A percentile compares a stretch with the other conserved stretches of the same genome.
Evolutionary conservation across 306 rosid genomes (phyloP).

Genomic region (Cyclanthera cordifolia): DNA sequence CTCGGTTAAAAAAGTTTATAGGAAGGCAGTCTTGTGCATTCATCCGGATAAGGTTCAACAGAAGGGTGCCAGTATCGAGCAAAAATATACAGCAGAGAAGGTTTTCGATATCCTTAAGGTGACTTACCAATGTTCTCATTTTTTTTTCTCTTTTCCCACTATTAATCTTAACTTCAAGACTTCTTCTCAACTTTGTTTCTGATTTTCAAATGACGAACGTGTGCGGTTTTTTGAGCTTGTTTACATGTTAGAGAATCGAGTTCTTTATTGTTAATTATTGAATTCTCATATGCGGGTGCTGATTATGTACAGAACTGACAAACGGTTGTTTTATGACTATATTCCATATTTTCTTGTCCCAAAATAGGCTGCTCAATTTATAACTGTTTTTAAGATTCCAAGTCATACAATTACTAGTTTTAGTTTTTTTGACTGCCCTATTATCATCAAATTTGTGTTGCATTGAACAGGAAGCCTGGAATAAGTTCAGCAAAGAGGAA

Average conservation of each 20-base stretch:
- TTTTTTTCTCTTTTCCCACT: background rate
- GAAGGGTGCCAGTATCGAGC: slow-evolving; percentile 65
- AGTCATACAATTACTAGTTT: background rate
- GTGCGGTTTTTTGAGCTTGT: background rate
- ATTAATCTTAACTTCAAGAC: background rate
- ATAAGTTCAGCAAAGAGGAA: slow-evolving; percentile 65
- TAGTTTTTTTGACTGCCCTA: background rate
- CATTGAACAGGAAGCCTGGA: slow-evolving; percentile 76
- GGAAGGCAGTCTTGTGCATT: slow-evolving; percentile 59
- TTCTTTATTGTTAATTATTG: background rate
- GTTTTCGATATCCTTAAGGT: slow-evolving; percentile 89
- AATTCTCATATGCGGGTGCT: background rate
- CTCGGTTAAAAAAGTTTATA: slow-evolving; percentile 63
- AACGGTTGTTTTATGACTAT: background rate
- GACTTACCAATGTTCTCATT: slow-evolving; percentile 1
- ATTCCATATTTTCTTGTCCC: background rate
- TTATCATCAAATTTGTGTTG: background rate
- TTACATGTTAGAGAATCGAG: background rate
- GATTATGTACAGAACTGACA: background rate
- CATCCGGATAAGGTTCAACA: slow-evolving; percentile 97
- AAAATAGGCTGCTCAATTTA: background rate
- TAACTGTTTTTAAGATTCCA: background rate
- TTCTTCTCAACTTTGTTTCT: background rate
- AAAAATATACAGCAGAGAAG: slow-evolving; percentile 80
- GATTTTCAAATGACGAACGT: background rate